Evolutionary conservation across 2,329 filamentous ascomycete genomes (phyloP), one percentile per base, ranked within the genome.

Genomic region (Cladosporium sp.): DNA sequence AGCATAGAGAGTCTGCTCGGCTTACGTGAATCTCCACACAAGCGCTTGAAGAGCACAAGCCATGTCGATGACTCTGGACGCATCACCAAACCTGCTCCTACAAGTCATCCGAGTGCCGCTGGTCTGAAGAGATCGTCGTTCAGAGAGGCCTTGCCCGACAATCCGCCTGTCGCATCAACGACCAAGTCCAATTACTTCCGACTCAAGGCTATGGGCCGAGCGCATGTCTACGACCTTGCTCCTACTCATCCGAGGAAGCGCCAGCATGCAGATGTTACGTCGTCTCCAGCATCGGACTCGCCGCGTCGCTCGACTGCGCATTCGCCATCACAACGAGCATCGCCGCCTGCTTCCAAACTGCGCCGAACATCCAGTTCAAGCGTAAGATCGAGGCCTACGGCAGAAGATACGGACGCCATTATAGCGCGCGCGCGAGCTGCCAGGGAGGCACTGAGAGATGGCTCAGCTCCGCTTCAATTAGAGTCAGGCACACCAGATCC

Each of bases 151-250:
- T 38, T 68, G 26, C 41, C 41, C 69, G 72, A 68, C n/a, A 58
- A 32, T 72, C 74, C 44, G 71, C 78, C 49, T 26, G 57, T 67
- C 41, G 64, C 67, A n/a, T 80, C 82, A 71, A 80, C 79, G 3
- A 84, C 83, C 0, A 77, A 80, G 32, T 81, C 82, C 0, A 81
- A 82, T 60, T 86, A 83, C 72, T 86, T 85, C 75, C 75, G 78
- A 52, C 75, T 85, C 34, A 82, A 82, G 63, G 82, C 83, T 1
- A 74, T 81, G 70, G 84, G 83, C 10, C 74, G 84, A 55, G 78
- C 82, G 65, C 75, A 77, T n/a, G 36, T 57, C 11, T 65, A 65
- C 44, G 55, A 59, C 10, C 55, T 65, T 11, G 63, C 63, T 6
- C 63, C 63, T 8, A 65, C 63, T 0, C 24, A 59, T 24, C 44